These are phyloP conservation scores for Fagus sylvatica DNA, from an alignment of 306 rosid species.

Conservation along the genomic window DNA sequence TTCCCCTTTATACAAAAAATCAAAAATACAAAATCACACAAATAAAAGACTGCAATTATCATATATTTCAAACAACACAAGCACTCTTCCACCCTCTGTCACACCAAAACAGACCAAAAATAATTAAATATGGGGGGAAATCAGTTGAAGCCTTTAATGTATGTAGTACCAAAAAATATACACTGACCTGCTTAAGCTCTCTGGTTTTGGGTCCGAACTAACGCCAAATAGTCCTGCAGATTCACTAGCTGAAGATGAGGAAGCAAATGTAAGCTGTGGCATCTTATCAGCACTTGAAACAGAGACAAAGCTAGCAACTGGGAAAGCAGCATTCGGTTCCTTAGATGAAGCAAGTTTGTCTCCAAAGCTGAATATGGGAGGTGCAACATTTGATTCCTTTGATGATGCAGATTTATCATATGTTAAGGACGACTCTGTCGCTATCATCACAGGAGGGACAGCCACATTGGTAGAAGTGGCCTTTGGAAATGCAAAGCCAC, in stretches of 20 bases:
- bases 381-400: conserved; percentile 37
- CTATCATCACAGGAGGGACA: conserved; percentile 23
- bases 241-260: conserved; percentile 35
- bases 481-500: conserved; percentile 19
- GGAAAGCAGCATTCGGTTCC: conserved; percentile 34
- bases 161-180: conserved; percentile 5
- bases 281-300: conserved; percentile 32
- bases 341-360: conserved; percentile 42
- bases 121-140: not conserved
- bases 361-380: conserved; percentile 34
- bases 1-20: not conserved
- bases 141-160: not conserved
- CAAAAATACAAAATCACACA: not conserved
- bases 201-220: conserved; percentile 40
- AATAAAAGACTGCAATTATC: not conserved
- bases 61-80: not conserved
- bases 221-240: conserved; percentile 29
- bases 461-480: conserved; percentile 27
- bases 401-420: conserved; percentile 35
- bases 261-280: conserved; percentile 31
- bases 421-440: conserved; percentile 31
- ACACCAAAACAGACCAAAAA: not conserved
- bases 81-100: not conserved
- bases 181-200: conserved; percentile 59
- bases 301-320: conserved; percentile 27